Evolutionary conservation across 202 grass and related monocot genomes (phyloP).

Genomic region (Brachypodium distachyon): DNA sequence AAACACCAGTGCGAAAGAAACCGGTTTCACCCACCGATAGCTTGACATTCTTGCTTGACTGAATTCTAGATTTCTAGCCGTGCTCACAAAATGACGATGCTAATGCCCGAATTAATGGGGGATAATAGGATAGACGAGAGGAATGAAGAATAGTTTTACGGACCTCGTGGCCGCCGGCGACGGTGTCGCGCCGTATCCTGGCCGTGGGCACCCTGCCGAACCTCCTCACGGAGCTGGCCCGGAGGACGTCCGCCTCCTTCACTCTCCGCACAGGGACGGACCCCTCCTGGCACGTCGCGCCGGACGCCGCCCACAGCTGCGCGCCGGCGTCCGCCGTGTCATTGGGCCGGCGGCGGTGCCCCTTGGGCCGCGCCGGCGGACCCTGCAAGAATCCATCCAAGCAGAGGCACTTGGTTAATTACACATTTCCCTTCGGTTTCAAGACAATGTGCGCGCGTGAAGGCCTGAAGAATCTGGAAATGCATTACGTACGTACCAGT

Average conservation of each 20-base stretch:
- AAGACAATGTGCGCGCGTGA: background rate
- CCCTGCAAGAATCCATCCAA: conserved; percentile 6
- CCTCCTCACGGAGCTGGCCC: conserved; percentile 61
- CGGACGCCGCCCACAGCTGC: conserved; percentile 61
- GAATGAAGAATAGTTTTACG: background rate
- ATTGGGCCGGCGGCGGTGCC: background rate
- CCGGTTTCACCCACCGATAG: background rate
- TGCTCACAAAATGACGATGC: too few relatives aligned
- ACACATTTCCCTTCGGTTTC: background rate
- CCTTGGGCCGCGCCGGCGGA: conserved; percentile 53
- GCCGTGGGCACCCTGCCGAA: conserved; percentile 65
- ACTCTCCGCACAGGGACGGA: conserved; percentile 70
- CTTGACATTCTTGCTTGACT: too few relatives aligned
- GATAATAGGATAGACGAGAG: background rate
- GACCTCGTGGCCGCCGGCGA: conserved; percentile 80
- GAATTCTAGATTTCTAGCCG: too few relatives aligned
- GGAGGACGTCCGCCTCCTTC: conserved; percentile 75
- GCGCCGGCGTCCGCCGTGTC: conserved; percentile 25
- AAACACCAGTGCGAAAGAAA: background rate
- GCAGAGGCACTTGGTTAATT: background rate
- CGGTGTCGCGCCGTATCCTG: conserved; percentile 55
- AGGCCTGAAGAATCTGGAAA: background rate
- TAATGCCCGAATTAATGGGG: too few relatives aligned
- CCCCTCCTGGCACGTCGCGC: conserved; percentile 60
- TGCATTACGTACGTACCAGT: conserved; percentile 31